Percentiles rank a stretch among this genome's conserved stretches.
These are phyloP conservation scores for Trichomonascaceae sp. DNA, from an alignment of 1,139 yeast genomes.

Conservation along the genomic window DNA sequence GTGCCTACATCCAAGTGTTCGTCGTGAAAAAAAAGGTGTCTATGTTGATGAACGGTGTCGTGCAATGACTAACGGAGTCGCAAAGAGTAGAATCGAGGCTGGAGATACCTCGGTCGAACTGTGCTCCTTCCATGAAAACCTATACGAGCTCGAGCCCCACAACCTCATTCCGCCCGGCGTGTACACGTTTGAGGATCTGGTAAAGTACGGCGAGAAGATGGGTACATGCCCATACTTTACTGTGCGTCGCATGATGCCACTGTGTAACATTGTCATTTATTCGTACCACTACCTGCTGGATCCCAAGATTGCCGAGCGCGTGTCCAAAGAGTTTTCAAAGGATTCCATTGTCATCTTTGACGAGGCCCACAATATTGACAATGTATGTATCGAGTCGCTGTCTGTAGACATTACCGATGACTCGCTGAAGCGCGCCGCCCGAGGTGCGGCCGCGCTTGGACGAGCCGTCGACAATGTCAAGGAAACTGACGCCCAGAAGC, in stretches of 20 bases:
- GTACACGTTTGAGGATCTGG: slow-evolving; percentile 75
- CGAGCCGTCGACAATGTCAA: slow-evolving; percentile 74
- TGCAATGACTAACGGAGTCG: slow-evolving; percentile 83
- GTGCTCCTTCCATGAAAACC: slow-evolving; percentile 82
- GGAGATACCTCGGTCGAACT: slow-evolving; percentile 48
- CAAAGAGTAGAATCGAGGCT: slow-evolving; percentile 51
- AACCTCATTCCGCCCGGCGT: slow-evolving; percentile 86
- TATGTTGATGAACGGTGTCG: slow-evolving; percentile 95
- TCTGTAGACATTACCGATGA: slow-evolving; percentile 85
- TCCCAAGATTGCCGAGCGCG: slow-evolving; percentile 94
- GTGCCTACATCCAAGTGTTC: slow-evolving; percentile 79
- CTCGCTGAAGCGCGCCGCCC: slow-evolving; percentile 60
- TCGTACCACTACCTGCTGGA: slow-evolving; percentile 92
- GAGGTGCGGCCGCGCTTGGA: slow-evolving; percentile 68
- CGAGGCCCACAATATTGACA: slow-evolving; percentile 97
- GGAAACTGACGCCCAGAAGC: slow-evolving; percentile 63
- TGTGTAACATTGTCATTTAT: slow-evolving; percentile 87
- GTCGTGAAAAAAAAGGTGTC: slow-evolving; percentile 81
- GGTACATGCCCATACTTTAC: slow-evolving; percentile 94
- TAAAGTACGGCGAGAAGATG: slow-evolving; percentile 60
- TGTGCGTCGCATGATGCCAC: slow-evolving; percentile 94
- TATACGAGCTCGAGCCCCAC: slow-evolving; percentile 76
- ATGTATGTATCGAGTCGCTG: slow-evolving; percentile 92
- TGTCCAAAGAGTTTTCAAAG: slow-evolving; percentile 79
- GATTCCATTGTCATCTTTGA: slow-evolving; percentile 92